Percentiles rank a stretch among this genome's conserved stretches.
Evolutionary conservation across 2,329 filamentous ascomycete species (phyloP).

Genomic region (Trichoderma endophyticum): DNA sequence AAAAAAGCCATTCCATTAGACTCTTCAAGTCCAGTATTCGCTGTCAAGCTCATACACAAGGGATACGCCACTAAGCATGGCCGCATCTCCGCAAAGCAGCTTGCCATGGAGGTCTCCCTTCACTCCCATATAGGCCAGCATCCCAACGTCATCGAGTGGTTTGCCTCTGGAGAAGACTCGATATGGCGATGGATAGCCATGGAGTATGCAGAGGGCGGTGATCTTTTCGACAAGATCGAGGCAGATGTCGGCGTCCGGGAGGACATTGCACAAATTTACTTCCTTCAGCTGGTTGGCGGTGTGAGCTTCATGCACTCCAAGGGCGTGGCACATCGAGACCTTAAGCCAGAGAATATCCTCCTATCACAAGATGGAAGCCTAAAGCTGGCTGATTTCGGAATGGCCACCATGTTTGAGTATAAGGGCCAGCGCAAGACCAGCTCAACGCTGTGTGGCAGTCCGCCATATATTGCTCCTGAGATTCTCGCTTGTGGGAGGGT

Average conservation of each 20-base stretch:
- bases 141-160: conserved; percentile 90
- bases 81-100: conserved; percentile 82
- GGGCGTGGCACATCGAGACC: conserved; percentile 86
- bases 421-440: conserved; percentile 79
- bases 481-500: conserved; percentile 59
- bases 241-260: conserved; percentile 92
- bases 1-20: conserved; percentile 85
- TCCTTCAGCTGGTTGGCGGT: conserved; percentile 83
- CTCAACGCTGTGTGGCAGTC: conserved; percentile 88
- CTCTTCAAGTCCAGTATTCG: conserved; percentile 72
- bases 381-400: conserved; percentile 94
- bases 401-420: conserved; percentile 90
- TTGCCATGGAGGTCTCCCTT: conserved; percentile 86
- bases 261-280: conserved; percentile 95
- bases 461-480: conserved; percentile 95
- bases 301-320: conserved; percentile 95
- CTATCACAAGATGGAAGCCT: conserved; percentile 79
- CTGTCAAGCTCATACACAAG: conserved; percentile 98
- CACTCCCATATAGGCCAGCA: conserved; percentile 88
- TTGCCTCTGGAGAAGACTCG: conserved; percentile 78
- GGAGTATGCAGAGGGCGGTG: conserved; percentile 92
- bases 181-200: conserved; percentile 97
- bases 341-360: conserved; percentile 94
- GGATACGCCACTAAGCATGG: conserved; percentile 87
- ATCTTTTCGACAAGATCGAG: conserved; percentile 99